Conservation (phyloP, 345 rosid genomes). For the Melastoma malabathricum region DNA sequence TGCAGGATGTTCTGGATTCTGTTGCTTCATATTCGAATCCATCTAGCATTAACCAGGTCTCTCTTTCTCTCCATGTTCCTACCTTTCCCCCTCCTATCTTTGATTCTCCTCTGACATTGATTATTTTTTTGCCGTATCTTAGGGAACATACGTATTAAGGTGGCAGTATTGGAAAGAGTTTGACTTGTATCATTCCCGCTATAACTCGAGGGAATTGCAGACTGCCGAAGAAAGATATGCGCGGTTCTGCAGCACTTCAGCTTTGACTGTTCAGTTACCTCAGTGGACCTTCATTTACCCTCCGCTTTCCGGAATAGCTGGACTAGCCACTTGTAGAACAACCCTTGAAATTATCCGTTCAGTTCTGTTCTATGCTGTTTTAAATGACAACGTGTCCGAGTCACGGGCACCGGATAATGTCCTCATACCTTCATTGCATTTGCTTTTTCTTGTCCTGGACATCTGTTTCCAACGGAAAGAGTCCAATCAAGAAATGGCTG, state of each 20-base stretch:
- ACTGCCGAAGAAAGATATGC: constrained; percentile 87
- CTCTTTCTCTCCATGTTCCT: constrained; percentile 8
- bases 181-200: constrained; percentile 86
- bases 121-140: constrained; percentile 1
- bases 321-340: constrained; percentile 62
- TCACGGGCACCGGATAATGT: constrained; percentile 71
- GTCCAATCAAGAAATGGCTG: constrained; percentile 14
- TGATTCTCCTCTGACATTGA: neutral
- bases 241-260: constrained; percentile 58
- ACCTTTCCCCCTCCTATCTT: constrained; percentile 5
- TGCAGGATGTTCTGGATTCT: constrained; percentile 63
- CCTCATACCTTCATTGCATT: constrained; percentile 62
- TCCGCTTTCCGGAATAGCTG: constrained; percentile 57
- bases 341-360: constrained; percentile 59
- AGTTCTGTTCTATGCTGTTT: constrained; percentile 62
- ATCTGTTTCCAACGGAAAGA: constrained; percentile 47
- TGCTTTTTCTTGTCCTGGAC: constrained; percentile 68
- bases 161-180: constrained; percentile 81
- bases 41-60: constrained; percentile 86
- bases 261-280: constrained; percentile 75
- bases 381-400: constrained; percentile 37
- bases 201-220: constrained; percentile 85
- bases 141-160: constrained; percentile 81
- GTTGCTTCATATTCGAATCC: constrained; percentile 74
- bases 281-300: constrained; percentile 65